phyloP scores from a whole-genome alignment of 2,329 filamentous ascomycete species.

The Tolypocladium endophyticum region DNA sequence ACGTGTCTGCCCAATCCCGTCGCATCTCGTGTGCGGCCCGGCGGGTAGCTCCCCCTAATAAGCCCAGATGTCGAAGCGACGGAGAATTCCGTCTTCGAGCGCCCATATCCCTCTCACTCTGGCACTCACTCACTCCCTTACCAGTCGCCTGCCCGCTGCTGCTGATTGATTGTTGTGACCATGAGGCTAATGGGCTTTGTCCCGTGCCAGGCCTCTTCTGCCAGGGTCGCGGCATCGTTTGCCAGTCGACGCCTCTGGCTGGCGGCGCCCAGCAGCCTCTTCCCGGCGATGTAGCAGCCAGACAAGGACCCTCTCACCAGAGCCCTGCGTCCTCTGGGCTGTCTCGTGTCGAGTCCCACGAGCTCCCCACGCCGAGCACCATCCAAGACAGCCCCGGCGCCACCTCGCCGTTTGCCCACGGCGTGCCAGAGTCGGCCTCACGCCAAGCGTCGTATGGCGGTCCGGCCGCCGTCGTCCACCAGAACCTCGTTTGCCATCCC shows the following conservation, averaged over 20 bases:
- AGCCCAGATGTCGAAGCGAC: neutral
- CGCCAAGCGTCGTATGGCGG: neutral
- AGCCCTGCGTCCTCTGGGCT: neutral
- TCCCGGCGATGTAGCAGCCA: neutral
- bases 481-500: constrained; percentile 8
- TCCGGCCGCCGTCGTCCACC: constrained; percentile 13
- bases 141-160: neutral
- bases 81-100: neutral
- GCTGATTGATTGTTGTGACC: neutral
- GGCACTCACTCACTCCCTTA: neutral
- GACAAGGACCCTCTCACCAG: neutral
- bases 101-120: neutral
- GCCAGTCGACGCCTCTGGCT: constrained; percentile 16
- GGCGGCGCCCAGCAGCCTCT: neutral
- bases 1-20: neutral
- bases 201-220: constrained; percentile 20
- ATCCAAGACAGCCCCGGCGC: constrained; percentile 2
- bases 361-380: constrained; percentile 4
- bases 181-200: neutral
- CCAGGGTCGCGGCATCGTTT: constrained; percentile 20
- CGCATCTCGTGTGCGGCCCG: neutral
- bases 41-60: neutral
- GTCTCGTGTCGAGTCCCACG: neutral
- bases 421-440: neutral
- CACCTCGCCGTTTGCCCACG: neutral